phyloP scores from a whole-genome alignment of 306 rosid species.

The Urtica urens region DNA sequence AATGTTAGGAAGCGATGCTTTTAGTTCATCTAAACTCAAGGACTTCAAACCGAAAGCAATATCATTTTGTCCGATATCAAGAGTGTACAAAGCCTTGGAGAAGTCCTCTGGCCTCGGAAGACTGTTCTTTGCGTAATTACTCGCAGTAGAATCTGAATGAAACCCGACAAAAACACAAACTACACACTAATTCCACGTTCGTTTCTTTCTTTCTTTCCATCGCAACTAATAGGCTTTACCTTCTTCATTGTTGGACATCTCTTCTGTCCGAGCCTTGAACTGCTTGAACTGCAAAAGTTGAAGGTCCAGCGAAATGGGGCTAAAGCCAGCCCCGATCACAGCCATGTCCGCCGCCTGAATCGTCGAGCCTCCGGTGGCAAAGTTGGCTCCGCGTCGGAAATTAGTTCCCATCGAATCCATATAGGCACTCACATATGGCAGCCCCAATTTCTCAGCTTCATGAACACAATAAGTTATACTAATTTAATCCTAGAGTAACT shows the following conservation, averaged over 20 bases:
- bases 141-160: constrained; percentile 8
- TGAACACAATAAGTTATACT: too few relatives aligned
- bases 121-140: not conserved
- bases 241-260: constrained; percentile 18
- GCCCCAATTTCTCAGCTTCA: constrained; percentile 22
- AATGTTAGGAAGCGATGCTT: constrained; percentile 11
- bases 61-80: constrained; percentile 27
- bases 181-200: not conserved
- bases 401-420: constrained; percentile 17
- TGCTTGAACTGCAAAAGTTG: constrained; percentile 25
- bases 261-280: constrained; percentile 15
- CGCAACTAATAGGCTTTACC: constrained; percentile 1
- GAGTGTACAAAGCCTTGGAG: constrained; percentile 20
- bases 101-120: constrained; percentile 21
- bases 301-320: constrained; percentile 17
- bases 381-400: constrained; percentile 20
- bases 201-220: not conserved
- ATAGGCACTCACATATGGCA: constrained; percentile 17
- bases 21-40: constrained; percentile 9
- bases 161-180: not conserved
- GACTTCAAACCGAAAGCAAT: constrained; percentile 10
- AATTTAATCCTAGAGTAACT: too few relatives aligned
- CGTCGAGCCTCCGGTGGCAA: constrained; percentile 20
- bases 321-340: constrained; percentile 15
- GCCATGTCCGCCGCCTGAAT: constrained; percentile 13